Evolutionary conservation across 306 rosid species (phyloP), one percentile per base, ranked within the genome.

Genomic region (Pyrus communis): DNA sequence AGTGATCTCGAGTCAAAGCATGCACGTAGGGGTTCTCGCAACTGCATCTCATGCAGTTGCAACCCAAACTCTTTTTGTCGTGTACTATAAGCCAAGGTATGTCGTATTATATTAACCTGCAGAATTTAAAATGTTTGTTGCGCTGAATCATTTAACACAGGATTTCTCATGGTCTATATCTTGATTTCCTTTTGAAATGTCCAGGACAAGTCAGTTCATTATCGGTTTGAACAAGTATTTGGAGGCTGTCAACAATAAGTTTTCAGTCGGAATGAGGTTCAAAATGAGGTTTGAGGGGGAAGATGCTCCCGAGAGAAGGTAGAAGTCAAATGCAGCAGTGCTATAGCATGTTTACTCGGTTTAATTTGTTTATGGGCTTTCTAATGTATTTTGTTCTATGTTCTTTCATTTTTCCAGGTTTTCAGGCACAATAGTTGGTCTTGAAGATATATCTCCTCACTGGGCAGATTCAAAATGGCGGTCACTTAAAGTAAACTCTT

Each of bases 21-120:
- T 95, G 99, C 97, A 92, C 83, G 80, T 89, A 27, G 99, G 99
- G 75, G 96, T 95, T 80, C 97, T 95, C 23, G 99, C 97, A 61
- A 95, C 99, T 73, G 99, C 99, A 69, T 91, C 97, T 30, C 98
- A 95, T 81, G 97, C 99, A 70, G 93, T 91, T 82, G 75, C 89
- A 27, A 88, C 98, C 61, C 89, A 85, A 76, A 95, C 97, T 70
- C 82, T 85, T 60, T 95, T 95, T 55, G 82, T 87, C 11, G 98
- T 95, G 27, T 95, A 85, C 79, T 89, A 95, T 77, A 95, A 92
- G 84, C 99, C 98, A 45, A 88, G 99, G 99, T 90, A 78, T n/a
- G 18, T 72, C 13, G 4, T 60, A 61, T 70, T 65, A 12, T 74
- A 60, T 78, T 73, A n/a, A 75, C 68, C 54, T 46, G 25, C 11